Evolutionary conservation across 1,284 basidiomycete genomes (phyloP).

Genomic region (Prillingera fragicola): DNA sequence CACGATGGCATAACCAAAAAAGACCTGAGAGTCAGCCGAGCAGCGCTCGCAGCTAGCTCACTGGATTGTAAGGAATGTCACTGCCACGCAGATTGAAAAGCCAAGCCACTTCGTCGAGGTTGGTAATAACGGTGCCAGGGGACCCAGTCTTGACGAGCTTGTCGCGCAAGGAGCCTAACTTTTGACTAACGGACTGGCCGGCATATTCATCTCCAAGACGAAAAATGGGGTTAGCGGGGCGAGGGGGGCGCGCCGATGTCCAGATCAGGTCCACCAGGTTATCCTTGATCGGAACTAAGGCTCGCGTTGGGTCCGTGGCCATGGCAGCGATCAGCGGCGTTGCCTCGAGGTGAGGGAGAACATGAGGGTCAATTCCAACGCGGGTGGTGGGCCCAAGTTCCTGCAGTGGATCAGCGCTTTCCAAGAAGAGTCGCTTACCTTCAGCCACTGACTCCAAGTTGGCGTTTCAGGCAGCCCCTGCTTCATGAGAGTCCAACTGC

Average conservation of each 20-base stretch:
- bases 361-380: conserved; percentile 74
- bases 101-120: conserved; percentile 90
- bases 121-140: conserved; percentile 65
- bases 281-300: conserved; percentile 58
- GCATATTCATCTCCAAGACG: conserved; percentile 59
- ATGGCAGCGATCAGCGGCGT: conserved; percentile 34
- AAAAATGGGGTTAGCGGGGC: conserved; percentile 66
- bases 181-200: conserved; percentile 63
- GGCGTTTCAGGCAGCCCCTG: conserved; percentile 79
- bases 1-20: conserved; percentile 86
- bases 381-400: conserved; percentile 58
- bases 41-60: conserved; percentile 24
- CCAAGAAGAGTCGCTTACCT: no score
- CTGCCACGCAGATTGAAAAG: conserved; percentile 87
- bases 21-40: conserved; percentile 58
- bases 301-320: conserved; percentile 46
- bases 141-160: conserved; percentile 62
- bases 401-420: conserved; percentile 46
- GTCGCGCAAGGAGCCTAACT: conserved; percentile 62
- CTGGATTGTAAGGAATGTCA: conserved; percentile 89
- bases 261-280: conserved; percentile 84
- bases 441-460: conserved; percentile 81
- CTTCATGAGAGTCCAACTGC: conserved; percentile 89
- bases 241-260: conserved; percentile 56
- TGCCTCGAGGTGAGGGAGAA: conserved; percentile 61